Evolutionary conservation across 106 monocot genomes (phyloP), one percentile per base, ranked within the genome.

Genomic region (Ottelia alismoides): DNA sequence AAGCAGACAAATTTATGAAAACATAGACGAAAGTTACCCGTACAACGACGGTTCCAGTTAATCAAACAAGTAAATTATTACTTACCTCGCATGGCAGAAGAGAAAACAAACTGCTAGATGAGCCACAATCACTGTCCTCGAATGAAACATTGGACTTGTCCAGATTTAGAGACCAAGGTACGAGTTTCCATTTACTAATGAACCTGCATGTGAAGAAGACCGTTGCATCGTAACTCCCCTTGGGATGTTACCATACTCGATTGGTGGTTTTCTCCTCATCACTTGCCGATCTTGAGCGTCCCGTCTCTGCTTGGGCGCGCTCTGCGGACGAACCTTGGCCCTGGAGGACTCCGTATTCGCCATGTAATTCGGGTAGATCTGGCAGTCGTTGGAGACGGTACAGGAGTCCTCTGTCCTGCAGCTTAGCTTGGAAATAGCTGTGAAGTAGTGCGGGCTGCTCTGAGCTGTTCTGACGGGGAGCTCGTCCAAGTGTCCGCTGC

Each of bases 321-420:
- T 84, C 35, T 84, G 84, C 2, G 89, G 77, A 21, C 88, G 32
- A 11, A 45, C 63, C 64, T 80, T 85, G 21, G 73, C 80, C 52
- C 66, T 73, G 3, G 78, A 88, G 12, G 87, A 88, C 52, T 82
- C 69, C 27, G 87, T 88, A 30, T 88, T 78, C 7, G 87, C 78
- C 87, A 88, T 88, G 72, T 88, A 88, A 28, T 51, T 88, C 14
- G 81, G 86, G 30, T 29, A 74, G 23, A 58, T 46, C 11, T 31
- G 26, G 14, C 56, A 49, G 21, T 62, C 63, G 20, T 44, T 40
- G 17, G 52, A 53, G 1, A 53, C 21, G 1, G 22, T 31, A 16
- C 53, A 44, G 24, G 21, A 31, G 17, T 49, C 25, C 6, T 35
- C 25, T 10, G 46, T 58, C 1, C 27, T 44, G 52, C 58, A 28